Percentiles rank a stretch among this genome's conserved stretches.
These are phyloP conservation scores for Carallia brachiata DNA, from an alignment of 345 rosid genomes.

Conservation along the genomic window DNA sequence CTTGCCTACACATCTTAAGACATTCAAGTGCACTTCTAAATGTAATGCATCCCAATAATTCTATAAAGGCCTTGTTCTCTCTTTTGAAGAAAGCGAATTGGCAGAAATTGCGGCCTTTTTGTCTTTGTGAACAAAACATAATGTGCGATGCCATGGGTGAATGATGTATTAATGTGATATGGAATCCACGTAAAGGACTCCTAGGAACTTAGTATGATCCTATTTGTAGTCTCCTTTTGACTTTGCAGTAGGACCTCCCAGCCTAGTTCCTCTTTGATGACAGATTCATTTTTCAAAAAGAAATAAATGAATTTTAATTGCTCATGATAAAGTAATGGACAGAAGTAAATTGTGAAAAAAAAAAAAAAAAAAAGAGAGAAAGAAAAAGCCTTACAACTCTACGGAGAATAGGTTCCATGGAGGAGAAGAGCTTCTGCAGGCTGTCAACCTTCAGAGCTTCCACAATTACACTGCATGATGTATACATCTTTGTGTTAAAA, in stretches of 20 bases:
- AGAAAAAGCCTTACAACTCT: conserved; percentile 66
- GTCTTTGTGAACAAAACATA: neutral
- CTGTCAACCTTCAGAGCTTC: conserved; percentile 98
- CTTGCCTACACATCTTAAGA: too few species aligned
- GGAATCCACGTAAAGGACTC: neutral
- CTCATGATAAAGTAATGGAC: neutral
- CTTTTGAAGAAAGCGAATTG: neutral
- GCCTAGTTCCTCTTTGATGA: neutral
- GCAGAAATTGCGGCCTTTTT: neutral
- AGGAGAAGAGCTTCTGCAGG: conserved; percentile 94
- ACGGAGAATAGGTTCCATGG: conserved; percentile 95
- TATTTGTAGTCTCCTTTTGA: neutral
- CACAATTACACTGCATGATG: conserved; percentile 71
- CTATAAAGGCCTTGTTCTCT: neutral
- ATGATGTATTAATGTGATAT: neutral
- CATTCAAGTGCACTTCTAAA: too few species aligned
- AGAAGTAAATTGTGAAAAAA: neutral
- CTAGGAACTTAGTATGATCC: neutral
- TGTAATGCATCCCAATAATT: too few species aligned
- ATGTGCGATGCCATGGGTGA: neutral
- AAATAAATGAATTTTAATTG: neutral
- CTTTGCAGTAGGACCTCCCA: neutral
- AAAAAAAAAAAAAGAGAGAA: neutral
- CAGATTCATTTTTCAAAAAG: neutral
- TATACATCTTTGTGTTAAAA: neutral